Evolutionary conservation across 805 yeast genomes (phyloP), one percentile per base, ranked within the genome.

Genomic region (Zygotorulaspora florentina): DNA sequence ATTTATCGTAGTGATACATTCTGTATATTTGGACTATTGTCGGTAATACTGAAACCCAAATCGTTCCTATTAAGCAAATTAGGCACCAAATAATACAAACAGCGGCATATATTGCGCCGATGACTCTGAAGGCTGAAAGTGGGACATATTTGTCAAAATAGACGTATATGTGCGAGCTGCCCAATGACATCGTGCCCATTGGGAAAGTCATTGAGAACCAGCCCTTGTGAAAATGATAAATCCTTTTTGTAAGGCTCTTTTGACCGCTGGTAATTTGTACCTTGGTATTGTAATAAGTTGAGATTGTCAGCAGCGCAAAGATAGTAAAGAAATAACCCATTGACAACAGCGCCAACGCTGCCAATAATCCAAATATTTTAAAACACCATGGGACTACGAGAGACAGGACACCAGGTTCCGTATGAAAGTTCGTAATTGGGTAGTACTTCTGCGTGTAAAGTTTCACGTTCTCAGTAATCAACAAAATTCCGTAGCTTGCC

Each of bases 171-270:
- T 79, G 75, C 8, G 70, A 63, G 47, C 79, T 74, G 2, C 87
- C 79, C 11, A 84, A 61, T 0, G 83, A 71, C 83, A 86, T 80
- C 0, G 95, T 87, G 2, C 96, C 96, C 55, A 88, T 57, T 3
- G 96, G 96, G 81, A 89, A 89, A 52, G 96, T 85, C 71, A 85
- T 77, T 13, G 89, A 81, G 96, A 96, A 86, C 79, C 80, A 80
- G 1, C 77, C 74, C 51, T 72, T 71, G 25, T 71, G 68, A 67
- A 79, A 81, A 27, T 52, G 44, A 15, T 62, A 64, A 3, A 63
- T 57, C 0, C 73, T 74, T 9, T 30, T 40, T 15, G 31, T 30
- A 12, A 31, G 31, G 1, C 29, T 29, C 3, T 39, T 36, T 2
- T 49, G 46, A 3, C 38, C 37, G 12, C 43, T 27, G 28, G 60